Percentiles rank a stretch among this genome's conserved stretches.
phyloP scores from a whole-genome alignment of 2,329 filamentous ascomycete species.

The Dothideomycetes sp. region DNA sequence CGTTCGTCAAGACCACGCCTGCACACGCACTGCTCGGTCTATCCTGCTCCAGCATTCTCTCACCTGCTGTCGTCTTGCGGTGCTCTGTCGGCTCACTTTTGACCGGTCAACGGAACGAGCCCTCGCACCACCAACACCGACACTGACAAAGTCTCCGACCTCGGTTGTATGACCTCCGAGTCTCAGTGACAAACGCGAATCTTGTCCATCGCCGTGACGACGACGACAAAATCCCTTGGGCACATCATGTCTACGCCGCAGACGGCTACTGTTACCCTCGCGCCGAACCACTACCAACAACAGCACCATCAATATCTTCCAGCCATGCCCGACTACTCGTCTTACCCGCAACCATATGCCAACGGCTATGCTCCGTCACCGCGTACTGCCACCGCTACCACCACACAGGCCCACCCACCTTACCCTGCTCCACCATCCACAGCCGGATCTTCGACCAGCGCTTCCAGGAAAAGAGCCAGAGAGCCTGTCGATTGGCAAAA shows the following conservation, averaged over 20 bases:
- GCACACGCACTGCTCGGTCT: no score
- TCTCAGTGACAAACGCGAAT: not conserved
- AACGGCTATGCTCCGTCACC: slow-evolving; percentile 31
- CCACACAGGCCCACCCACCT: slow-evolving; percentile 15
- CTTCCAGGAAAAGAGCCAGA: slow-evolving; percentile 13
- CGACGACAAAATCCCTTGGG: not conserved
- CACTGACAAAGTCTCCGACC: no score
- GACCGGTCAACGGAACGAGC: no score
- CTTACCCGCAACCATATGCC: slow-evolving; percentile 19
- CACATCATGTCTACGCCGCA: slow-evolving; percentile 35
- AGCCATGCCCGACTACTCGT: slow-evolving; percentile 18
- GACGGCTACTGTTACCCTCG: slow-evolving; percentile 34
- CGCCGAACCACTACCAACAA: slow-evolving; percentile 27
- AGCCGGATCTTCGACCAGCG: slow-evolving; percentile 6
- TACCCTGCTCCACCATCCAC: slow-evolving; percentile 2
- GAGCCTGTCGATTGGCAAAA: slow-evolving; percentile 28
- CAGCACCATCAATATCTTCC: slow-evolving; percentile 34
- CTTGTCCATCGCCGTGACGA: not conserved
- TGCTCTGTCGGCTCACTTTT: no score
- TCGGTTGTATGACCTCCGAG: no score
- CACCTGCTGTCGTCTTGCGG: no score
- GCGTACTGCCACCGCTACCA: slow-evolving; percentile 27
- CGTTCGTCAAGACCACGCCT: no score
- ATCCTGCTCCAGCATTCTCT: no score
- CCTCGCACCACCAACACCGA: no score